Percentiles rank a stretch among this genome's conserved stretches.
Evolutionary conservation across 345 rosid species (phyloP).

Genomic region (Boechera retrofracta): DNA sequence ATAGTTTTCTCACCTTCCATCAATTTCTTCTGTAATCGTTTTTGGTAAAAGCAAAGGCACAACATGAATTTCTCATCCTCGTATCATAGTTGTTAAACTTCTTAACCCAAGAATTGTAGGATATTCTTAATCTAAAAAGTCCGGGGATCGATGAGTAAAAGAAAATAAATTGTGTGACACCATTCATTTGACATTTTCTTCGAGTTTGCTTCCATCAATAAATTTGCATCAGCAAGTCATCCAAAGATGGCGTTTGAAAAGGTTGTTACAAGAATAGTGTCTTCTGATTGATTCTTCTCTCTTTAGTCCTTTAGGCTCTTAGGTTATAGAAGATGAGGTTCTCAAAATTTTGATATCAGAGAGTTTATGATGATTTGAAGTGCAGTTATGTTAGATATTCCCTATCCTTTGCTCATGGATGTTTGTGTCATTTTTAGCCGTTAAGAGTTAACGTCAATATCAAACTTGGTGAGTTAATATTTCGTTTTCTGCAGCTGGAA

Average conservation of each 20-base stretch:
- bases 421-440: not conserved
- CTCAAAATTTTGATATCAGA: not conserved
- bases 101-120: not conserved
- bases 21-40: not conserved
- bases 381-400: not conserved
- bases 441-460: not conserved
- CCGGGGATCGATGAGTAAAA: not conserved
- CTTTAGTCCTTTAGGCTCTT: not conserved
- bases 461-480: not conserved
- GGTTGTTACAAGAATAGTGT: constrained; percentile 21
- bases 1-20: not conserved
- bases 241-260: not conserved
- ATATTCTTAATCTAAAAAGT: not conserved
- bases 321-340: not conserved
- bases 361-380: not conserved
- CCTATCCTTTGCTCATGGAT: not conserved
- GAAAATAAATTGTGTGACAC: not conserved
- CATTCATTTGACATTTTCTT: not conserved
- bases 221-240: constrained; percentile 9
- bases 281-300: constrained; percentile 21
- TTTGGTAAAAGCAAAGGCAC: not conserved
- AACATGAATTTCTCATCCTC: constrained; percentile 4
- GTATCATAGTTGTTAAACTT: not conserved
- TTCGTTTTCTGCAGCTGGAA: constrained; percentile 55
- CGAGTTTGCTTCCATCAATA: constrained; percentile 2